Evolutionary conservation across 768 basidiomycete genomes (phyloP), one percentile per base, ranked within the genome.

Genomic region (Russula lepida): DNA sequence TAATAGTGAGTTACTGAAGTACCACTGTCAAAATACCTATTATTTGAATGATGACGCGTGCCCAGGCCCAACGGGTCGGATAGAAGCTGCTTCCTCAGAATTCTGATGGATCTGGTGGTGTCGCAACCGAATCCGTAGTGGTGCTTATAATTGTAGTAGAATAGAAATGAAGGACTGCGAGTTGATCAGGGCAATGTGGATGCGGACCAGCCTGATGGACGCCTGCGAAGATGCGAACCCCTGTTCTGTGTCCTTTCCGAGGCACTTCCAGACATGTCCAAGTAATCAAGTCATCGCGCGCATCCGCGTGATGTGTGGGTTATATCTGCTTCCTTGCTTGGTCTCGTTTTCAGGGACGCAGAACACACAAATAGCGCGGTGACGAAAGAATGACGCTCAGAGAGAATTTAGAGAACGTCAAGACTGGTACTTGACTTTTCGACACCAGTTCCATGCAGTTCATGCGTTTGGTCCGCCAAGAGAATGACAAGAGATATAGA

Each of bases 241-340:
- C 68, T 92, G 1, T 82, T 94, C 69, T 92, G 83, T 69, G 84
- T 86, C 2, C n/a, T 78, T 87, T 35, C 87, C 89, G 0, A 86
- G 84, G n/a, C 66, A 89, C 89, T 0, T 92, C 89, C 0, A 89
- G 85, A 0, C 77, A 82, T 7, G 88, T 92, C 0, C 83, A 13
- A 73, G 77, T n/a, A 85, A 86, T 66, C 86, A 89, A 74, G 89
- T 87, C n/a, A n/a, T n/a, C n/a, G 30, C 58, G 78, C 68, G n/a
- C 23, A 23, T 19, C 4, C 47, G 6, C 6, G 23, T 39, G 3
- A 1, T 46, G 25, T 51, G 21, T 21, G 30, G 21, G 11, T 43
- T 47, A 23, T 44, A 0, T 4, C 6, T 35, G 17, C 19, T 28
- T 25, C 7, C 19, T n/a, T 15, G 2, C 33, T n/a, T 44, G n/a